Base-by-base conservation (phyloP, 495 filamentous ascomycete species). In the Penicillium goetzii region DNA sequence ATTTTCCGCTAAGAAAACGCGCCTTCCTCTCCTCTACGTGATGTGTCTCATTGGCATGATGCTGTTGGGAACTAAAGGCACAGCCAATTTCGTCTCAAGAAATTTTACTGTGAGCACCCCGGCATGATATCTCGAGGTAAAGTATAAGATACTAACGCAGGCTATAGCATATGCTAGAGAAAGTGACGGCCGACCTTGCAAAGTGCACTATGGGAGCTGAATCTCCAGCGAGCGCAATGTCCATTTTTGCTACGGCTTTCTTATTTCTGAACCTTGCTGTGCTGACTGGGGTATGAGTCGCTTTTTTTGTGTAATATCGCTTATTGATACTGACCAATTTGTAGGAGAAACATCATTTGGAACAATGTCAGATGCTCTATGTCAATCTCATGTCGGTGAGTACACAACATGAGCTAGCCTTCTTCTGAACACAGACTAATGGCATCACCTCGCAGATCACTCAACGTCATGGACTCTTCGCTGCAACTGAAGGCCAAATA, bases 11-110 rank as follows among this genome's bases (percentile, higher is more conserved):
- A 82, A 78, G 59, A 79, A 75, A 36, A 76, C 78, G 6, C 75
- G 71, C 19, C 71, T 66, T 32, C 72, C 80, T 9, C 56, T 84
- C 3, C 63, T 85, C 8, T 79, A 82, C 52, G 71, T 76, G 21
- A 85, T 85, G 82, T 83, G 79, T 60, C 77, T 84, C 2, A 81
- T 84, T 56, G 82, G 82, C 2, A 80, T 85, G 73, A 76, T 80
- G 50, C 70, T 84, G 56, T 57, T 85, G 49, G 80, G 79, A 8
- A 85, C 81, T 4, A 80, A 80, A 43, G 82, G 81, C 11, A 79
- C 81, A 0, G 76, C 79, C 0, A 74, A 65, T 34, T 85, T 83
- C 68, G 81, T 85, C 9, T 72, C 72, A 25, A 74, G 69, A 38
- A 80, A 78, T 58, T 84, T 83, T 64, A 62, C 74, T 5, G 81